Base-by-base conservation (phyloP, 176 grass and related monocot genomes). In the Chloris gayana region DNA sequence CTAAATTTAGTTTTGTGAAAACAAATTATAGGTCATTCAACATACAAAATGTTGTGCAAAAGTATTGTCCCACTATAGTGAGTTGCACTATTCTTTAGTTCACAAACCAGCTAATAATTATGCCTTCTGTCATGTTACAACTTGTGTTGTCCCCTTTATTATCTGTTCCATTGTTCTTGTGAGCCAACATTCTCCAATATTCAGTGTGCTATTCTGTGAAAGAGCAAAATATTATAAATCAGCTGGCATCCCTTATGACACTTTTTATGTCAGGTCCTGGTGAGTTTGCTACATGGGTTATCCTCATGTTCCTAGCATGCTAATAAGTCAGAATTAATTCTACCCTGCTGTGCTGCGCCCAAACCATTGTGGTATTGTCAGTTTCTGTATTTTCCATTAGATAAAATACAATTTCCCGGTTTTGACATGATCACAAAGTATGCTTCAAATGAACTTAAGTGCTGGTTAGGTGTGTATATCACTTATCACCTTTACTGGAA, bases 71-170 rank as follows among this genome's bases (percentile, higher is more conserved):
- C n/a, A n/a, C n/a, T n/a, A 75, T 67, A 45, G 49, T 24, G 30
- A 69, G 62, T 7, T 64, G 14, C 7, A 18, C 8, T 81, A 26
- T 14, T 64, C 12, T 86, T 74, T 58, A 62, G 22, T 68, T 68
- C 32, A 53, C 10, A 66, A 80, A 74, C 8, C 7, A 59, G 3
- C 46, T 64, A 30, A 1, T 64, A 30, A 1, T 75, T 29, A 7
- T 86, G 18, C 59, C 47, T 53, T 53, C 24, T 68, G 15, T 50
- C 27, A 17, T 81, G n/a, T 70, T 51, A 50, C 64, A 75, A 54
- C 51, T 50, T 72, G 15, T n/a, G 27, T 80, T 65, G 31, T 61
- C 34, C 69, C 35, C 4, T 81, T 42, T 70, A 31, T 41, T 82
- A 18, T 63, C 22, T 22, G 1, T n/a, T n/a, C n/a, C n/a, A n/a